These are phyloP conservation scores for Solanum okadae DNA, from an alignment of 257 asterid species.

Conservation along the genomic window DNA sequence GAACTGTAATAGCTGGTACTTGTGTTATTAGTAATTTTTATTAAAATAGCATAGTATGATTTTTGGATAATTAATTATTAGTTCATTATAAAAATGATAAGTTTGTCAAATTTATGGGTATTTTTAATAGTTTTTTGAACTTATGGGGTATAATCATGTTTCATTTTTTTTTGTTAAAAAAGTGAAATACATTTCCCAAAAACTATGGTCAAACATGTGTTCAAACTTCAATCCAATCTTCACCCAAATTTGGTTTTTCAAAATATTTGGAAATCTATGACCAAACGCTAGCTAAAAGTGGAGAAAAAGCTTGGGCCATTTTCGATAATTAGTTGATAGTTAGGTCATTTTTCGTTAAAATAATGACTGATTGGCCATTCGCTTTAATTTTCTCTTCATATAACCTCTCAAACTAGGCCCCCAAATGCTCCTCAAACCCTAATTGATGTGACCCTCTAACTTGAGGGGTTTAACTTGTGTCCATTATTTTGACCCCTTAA, in stretches of 20 bases:
- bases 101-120: background rate
- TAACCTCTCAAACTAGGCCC: background rate
- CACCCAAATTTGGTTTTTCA: background rate
- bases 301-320: background rate
- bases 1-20: background rate
- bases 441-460: background rate
- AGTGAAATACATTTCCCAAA: background rate
- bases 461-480: background rate
- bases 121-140: background rate
- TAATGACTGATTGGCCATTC: background rate
- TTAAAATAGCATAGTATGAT: no score
- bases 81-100: background rate
- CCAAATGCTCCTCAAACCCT: background rate
- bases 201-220: background rate
- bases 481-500: background rate
- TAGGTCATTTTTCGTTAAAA: background rate
- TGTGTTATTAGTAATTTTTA: background rate
- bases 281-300: background rate
- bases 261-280: background rate
- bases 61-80: background rate
- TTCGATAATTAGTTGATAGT: background rate
- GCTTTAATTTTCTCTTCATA: background rate
- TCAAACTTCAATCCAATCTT: background rate
- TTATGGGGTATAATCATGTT: background rate
- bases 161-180: background rate